Evolutionary conservation across 805 yeast species (phyloP), one percentile per base, ranked within the genome.

Genomic region (Zygosaccharomyces kombuchaensis): DNA sequence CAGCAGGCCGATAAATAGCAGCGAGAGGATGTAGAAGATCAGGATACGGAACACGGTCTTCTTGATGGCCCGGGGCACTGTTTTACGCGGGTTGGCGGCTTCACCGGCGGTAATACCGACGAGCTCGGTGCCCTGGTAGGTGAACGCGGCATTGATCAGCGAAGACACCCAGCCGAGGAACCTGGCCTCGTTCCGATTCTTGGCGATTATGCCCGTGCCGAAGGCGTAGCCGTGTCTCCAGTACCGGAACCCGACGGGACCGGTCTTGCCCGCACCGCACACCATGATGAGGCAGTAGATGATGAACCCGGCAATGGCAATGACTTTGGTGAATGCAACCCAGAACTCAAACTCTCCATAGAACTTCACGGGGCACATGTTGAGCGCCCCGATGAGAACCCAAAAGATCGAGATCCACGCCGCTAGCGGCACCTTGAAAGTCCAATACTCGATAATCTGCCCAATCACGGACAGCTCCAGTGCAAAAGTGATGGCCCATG

Each of bases 161-260:
- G 88, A 82, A 8, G 80, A 71, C 44, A 82, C 75, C 83, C 84
- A 82, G 42, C 87, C 87, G 41, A 82, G 66, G 58, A 83, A 81
- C 60, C 81, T 72, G 41, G 73, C 85, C 38, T 82, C 78, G 50
- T 71, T 69, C 7, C 55, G 56, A 58, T 77, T 70, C 12, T 59
- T 50, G 9, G 80, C 78, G 29, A 76, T 64, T 30, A 75, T 73
- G 42, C 87, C 87, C 39, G 77, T 79, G 38, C 87, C 85, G 80
- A 84, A 80, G 9, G 87, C 76, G 52, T 88, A 88, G 10, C 89
- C 88, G 58, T 84, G 63, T 67, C 87, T 77, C 91, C 90, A 84
- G 65, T 84, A 84, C 62, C 87, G 74, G 73, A 84, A 84, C 10
- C 90, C 90, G 32, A 84, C 76, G 7, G 88, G 84, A 14, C 88